These are phyloP conservation scores for Fusarium guadeloupense DNA, from an alignment of 2,329 filamentous ascomycete genomes.

Conservation along the genomic window DNA sequence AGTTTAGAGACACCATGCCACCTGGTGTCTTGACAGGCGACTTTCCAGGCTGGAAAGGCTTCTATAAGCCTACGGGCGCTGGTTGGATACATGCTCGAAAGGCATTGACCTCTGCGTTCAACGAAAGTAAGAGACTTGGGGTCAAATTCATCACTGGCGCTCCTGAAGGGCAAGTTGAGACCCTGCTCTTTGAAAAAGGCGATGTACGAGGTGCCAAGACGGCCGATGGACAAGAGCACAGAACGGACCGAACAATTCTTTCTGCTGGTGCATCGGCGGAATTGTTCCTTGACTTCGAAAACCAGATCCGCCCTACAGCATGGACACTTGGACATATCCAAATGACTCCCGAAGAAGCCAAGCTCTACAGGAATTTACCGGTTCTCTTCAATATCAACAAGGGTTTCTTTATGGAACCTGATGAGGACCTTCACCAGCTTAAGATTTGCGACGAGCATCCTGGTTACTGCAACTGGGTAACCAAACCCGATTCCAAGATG, in stretches of 20 bases:
- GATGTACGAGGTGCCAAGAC: conserved; percentile 28
- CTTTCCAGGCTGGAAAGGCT: conserved; percentile 22
- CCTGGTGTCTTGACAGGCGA: conserved; percentile 19
- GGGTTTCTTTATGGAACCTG: conserved; percentile 33
- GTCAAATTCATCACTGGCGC: conserved; percentile 23
- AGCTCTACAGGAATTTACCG: conserved; percentile 14
- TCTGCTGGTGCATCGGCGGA: conserved; percentile 17
- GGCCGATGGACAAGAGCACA: conserved; percentile 7
- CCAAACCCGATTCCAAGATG: background rate
- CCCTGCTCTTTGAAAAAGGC: background rate
- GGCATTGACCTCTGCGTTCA: conserved; percentile 20
- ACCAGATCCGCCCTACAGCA: conserved; percentile 24
- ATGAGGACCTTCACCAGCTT: conserved; percentile 25
- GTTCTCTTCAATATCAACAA: conserved; percentile 33
- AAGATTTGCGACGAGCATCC: conserved; percentile 35
- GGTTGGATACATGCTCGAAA: conserved; percentile 34
- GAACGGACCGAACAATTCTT: conserved; percentile 9
- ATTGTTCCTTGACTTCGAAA: conserved; percentile 30
- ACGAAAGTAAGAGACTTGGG: conserved; percentile 17
- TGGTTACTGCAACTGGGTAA: conserved; percentile 27
- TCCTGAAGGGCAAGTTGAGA: conserved; percentile 1
- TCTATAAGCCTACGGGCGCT: conserved; percentile 15
- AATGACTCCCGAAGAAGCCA: conserved; percentile 18
- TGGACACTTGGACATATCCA: conserved; percentile 31
- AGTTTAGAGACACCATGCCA: conserved; percentile 25